Conservation (phyloP, 371 early-diverging fungal species). For the Mucor saturninus region DNA sequence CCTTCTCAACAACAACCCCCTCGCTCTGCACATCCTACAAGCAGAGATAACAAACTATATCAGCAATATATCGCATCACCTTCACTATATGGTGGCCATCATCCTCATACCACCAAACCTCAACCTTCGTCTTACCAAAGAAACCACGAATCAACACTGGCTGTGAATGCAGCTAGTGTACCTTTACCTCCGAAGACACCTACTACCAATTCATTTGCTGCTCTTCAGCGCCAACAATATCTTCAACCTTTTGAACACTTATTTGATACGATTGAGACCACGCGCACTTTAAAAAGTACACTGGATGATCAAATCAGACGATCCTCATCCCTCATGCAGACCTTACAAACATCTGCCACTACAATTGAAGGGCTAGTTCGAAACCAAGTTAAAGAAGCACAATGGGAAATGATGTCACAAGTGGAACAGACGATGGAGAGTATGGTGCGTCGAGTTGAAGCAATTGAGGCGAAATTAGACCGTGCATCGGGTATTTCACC, state of each 20-base stretch:
- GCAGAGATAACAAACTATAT: conserved; percentile 21
- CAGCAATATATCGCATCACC: conserved; percentile 25
- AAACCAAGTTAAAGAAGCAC: conserved; percentile 77
- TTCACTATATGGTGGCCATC: conserved; percentile 17
- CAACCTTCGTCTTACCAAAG: conserved; percentile 9
- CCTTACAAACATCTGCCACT: conserved; percentile 71
- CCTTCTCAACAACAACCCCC: conserved; percentile 58
- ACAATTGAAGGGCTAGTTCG: conserved; percentile 82
- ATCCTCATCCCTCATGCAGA: conserved; percentile 75
- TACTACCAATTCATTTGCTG: conserved; percentile 37
- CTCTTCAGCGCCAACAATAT: conserved; percentile 50
- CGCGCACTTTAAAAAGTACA: conserved; percentile 63
- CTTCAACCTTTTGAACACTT: conserved; percentile 65
- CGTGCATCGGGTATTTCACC: neutral
- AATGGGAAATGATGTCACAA: conserved; percentile 58
- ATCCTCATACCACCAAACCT: neutral
- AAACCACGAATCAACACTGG: conserved; percentile 9
- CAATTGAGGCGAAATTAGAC: neutral
- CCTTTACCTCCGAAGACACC: conserved; percentile 40
- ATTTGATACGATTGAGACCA: conserved; percentile 67
- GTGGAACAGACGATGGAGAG: conserved; percentile 23
- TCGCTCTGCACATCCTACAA: conserved; percentile 26
- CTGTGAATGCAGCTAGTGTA: conserved; percentile 25
- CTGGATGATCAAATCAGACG: conserved; percentile 81
- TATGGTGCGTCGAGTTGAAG: neutral